These are phyloP conservation scores for Lepidopterella palustris DNA, from an alignment of 495 filamentous ascomycete genomes.

Conservation along the genomic window DNA sequence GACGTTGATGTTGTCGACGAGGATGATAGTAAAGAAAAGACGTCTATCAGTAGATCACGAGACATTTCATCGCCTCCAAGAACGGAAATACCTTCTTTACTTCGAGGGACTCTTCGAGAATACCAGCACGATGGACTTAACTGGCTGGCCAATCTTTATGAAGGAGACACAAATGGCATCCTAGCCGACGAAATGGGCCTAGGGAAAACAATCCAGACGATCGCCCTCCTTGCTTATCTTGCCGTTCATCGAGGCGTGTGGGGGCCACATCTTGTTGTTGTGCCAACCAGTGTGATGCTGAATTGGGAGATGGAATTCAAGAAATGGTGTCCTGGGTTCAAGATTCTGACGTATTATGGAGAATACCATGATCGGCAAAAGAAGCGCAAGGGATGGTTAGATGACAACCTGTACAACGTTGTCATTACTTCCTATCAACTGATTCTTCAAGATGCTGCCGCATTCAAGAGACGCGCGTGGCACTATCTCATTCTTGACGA, in stretches of 20 bases:
- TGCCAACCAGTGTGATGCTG: slow-evolving; percentile 96
- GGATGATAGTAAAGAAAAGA: slow-evolving; percentile 51
- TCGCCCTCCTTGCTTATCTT: slow-evolving; percentile 86
- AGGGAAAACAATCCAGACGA: slow-evolving; percentile 98
- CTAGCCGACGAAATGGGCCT: slow-evolving; percentile 99
- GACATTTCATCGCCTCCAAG: slow-evolving; percentile 14
- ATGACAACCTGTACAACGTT: slow-evolving; percentile 90
- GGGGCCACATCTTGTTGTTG: slow-evolving; percentile 94
- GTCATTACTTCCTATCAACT: slow-evolving; percentile 96
- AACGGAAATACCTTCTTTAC: slow-evolving; percentile 61
- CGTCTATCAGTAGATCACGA: slow-evolving; percentile 12
- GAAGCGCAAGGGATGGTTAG: slow-evolving; percentile 78
- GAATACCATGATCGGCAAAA: slow-evolving; percentile 70
- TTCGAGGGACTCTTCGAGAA: slow-evolving; percentile 86
- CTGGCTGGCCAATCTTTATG: slow-evolving; percentile 90
- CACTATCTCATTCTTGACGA: slow-evolving; percentile 99
- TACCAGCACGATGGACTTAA: slow-evolving; percentile 96
- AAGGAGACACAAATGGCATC: slow-evolving; percentile 92
- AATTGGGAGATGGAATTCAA: slow-evolving; percentile 99
- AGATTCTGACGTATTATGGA: slow-evolving; percentile 95
- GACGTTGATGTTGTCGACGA: slow-evolving; percentile 70
- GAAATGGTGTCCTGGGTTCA: slow-evolving; percentile 98
- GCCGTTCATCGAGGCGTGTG: slow-evolving; percentile 87
- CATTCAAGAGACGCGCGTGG: slow-evolving; percentile 91
- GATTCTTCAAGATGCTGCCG: slow-evolving; percentile 84